Evolutionary conservation across 768 basidiomycete species (phyloP).

Genomic region (Lactarius pseudohatsudake): DNA sequence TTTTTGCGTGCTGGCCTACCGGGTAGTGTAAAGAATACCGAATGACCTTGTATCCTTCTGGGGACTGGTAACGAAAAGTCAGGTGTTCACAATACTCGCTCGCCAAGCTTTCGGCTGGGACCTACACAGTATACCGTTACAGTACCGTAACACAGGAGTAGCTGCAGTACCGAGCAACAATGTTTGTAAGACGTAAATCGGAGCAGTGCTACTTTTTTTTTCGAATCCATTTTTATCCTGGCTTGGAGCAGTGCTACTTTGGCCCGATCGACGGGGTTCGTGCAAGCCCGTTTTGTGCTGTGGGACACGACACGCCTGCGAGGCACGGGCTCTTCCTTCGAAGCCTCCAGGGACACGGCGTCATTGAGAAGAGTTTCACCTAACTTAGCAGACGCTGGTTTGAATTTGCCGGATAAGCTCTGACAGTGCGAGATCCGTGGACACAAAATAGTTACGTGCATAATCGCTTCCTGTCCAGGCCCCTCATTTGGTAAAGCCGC

Average conservation of each 20-base stretch:
- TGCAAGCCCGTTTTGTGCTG: background rate
- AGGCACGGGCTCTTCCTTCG: constrained; percentile 3
- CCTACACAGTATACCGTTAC: background rate
- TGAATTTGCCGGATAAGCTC: background rate
- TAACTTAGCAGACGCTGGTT: background rate
- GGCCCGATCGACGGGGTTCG: background rate
- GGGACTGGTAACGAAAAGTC: background rate
- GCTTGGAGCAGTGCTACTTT: background rate
- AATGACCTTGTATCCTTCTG: background rate
- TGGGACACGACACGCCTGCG: background rate
- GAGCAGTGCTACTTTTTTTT: background rate
- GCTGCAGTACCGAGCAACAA: background rate
- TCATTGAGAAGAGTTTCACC: background rate
- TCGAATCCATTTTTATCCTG: no score
- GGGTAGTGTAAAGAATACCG: background rate
- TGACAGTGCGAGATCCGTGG: background rate
- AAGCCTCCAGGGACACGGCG: background rate
- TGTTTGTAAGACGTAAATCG: background rate
- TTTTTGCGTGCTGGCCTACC: background rate
- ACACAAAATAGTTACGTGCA: background rate
- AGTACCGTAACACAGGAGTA: background rate
- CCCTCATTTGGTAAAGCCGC: background rate
- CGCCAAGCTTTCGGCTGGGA: background rate
- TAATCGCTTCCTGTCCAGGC: background rate
- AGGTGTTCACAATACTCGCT: background rate